Conservation (phyloP, 108 stramenopile species). For the Conticribra weissflogii region DNA sequence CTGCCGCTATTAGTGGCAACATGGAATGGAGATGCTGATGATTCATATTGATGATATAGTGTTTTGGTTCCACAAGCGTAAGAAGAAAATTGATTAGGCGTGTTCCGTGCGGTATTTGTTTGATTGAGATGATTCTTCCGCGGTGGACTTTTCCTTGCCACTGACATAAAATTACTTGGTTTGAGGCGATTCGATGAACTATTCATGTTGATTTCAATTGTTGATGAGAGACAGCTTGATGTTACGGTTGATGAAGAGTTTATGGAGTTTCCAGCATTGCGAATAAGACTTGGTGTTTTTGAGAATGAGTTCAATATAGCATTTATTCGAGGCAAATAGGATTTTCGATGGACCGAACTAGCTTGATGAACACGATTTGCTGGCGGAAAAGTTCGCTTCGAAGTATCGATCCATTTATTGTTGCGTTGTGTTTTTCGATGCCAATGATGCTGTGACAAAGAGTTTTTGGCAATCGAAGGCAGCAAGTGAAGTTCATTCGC, state of each 20-base stretch:
- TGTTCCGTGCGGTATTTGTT: not conserved
- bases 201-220: not conserved
- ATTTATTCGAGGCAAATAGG: too few relatives aligned
- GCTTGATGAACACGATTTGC: not conserved
- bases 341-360: not conserved
- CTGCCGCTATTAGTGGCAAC: not conserved
- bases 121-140: not conserved
- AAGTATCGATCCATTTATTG: not conserved
- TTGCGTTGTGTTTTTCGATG: not conserved
- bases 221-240: not conserved
- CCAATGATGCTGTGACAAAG: not conserved
- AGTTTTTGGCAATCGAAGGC: not conserved
- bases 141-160: not conserved
- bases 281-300: not conserved
- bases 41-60: not conserved
- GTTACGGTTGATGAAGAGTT: not conserved
- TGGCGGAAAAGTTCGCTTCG: not conserved
- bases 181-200: not conserved
- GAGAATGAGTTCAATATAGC: not conserved
- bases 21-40: not conserved
- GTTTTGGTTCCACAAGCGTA: not conserved
- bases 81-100: not conserved
- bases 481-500: not conserved
- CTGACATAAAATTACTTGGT: too few relatives aligned
- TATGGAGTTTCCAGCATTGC: not conserved